A percentile compares a stretch with the other conserved stretches of the same genome.
Evolutionary conservation across 257 asterid species (phyloP).

Genomic region (Pogostemon cablin): DNA sequence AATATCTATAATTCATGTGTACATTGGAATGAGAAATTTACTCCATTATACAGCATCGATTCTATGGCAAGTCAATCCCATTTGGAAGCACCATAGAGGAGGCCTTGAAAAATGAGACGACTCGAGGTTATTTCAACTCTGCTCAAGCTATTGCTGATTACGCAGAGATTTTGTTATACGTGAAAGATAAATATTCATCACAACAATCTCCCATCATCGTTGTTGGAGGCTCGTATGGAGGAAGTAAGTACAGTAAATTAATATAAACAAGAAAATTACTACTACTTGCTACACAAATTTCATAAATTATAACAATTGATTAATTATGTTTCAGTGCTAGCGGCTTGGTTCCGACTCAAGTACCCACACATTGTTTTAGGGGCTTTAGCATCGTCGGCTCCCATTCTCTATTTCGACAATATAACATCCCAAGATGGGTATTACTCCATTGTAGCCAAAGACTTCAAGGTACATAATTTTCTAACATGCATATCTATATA

Average conservation of each 20-base stretch:
- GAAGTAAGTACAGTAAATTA: too few relatives aligned
- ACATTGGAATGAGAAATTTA: too few relatives aligned
- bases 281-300: too few relatives aligned
- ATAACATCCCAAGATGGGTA: constrained; percentile 69
- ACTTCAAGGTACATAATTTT: not conserved
- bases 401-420: constrained; percentile 71
- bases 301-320: not conserved
- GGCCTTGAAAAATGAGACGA: constrained; percentile 44
- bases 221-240: constrained; percentile 81
- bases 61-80: constrained; percentile 69
- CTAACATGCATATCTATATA: not conserved
- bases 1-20: too few relatives aligned
- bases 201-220: constrained; percentile 67
- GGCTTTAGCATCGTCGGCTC: constrained; percentile 88
- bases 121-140: constrained; percentile 72
- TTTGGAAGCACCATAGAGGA: constrained; percentile 47
- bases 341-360: constrained; percentile 83
- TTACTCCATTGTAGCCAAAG: constrained; percentile 48
- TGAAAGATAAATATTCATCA: constrained; percentile 51
- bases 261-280: too few relatives aligned
- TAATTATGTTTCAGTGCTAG: constrained; percentile 50
- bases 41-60: too few relatives aligned
- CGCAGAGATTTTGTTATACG: constrained; percentile 59
- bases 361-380: constrained; percentile 82
- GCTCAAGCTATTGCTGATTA: constrained; percentile 89